Evolutionary conservation across 1,139 yeast genomes (phyloP), one percentile per base, ranked within the genome.

Genomic region (Diutina scorzettiae): DNA sequence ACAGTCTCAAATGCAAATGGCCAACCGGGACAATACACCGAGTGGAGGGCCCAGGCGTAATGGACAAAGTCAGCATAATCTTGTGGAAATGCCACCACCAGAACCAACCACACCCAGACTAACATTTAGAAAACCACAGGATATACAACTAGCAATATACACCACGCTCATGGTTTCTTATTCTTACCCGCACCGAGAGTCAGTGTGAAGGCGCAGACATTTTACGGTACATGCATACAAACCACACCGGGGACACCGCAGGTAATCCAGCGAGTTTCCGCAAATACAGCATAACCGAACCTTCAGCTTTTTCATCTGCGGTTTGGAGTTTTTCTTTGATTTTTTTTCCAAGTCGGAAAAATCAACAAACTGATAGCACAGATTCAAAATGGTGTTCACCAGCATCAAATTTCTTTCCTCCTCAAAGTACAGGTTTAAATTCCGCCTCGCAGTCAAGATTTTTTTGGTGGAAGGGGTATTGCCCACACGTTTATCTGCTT

Each of bases 391-490:
- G 33, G 70, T 56, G 48, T 69, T 69, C 33, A 68, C 58, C 12
- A 70, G 59, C 19, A 69, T 64, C 49, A 67, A 57, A 50, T 69
- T 67, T 36, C 71, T 54, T 45, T 69, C 74, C 49, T 69, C 73
- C 52, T 69, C 74, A 46, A 67, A 68, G 48, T 68, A 68, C 61
- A 62, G 66, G 45, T 65, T 66, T 51, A 69, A 59, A 50, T 68
- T 69, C 43, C 74, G 57, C 41, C 69, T 56, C 1, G 73, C 72
- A 24, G 73, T 64, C 37, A 69, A 50, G 24, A 69, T 67, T 44
- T 59, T 60, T 50, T 69, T 69, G 1, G 74, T 66, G 11, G 70
- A 57, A 5, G 73, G 72, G 3, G 73, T 69, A 45, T 64, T 67
- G 2, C 74, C 74, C 21, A 61, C 54, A 43, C 69, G 56, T 14